Base-by-base conservation (phyloP, 306 rosid genomes). In the Quercus suber region DNA sequence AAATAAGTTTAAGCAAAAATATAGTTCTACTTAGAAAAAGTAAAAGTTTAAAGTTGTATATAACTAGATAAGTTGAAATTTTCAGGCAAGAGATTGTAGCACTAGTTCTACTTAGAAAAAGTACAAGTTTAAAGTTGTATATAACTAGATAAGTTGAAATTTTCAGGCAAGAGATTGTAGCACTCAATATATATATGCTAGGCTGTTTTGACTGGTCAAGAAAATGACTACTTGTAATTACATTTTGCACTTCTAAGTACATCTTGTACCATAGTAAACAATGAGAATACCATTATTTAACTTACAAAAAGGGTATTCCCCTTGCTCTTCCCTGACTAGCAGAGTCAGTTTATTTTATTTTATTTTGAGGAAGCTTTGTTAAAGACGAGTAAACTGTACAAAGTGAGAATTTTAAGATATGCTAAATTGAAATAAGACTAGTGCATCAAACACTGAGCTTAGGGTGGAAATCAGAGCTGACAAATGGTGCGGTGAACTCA, bases 371-470 rank as follows among this genome's bases (percentile, higher is more conserved):
- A 59, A 27, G 65, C 13, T 21, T 59, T 27, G 65, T 13, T 7
- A 56, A 15, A 64, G 18, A 18, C 3, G 17, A 2, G 31, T 35
- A 14, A 63, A 30, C n/a, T 28, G 70, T 27, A 28, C 35, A 14
- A 5, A 31, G 23, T 21, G 14, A 58, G 15, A 49, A 10, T 49
- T 49, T 49, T 49, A 12, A 49, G n/a, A 55, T 49, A 69, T 55
- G 70, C n/a, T 30, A 55, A 75, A 49, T 6, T 53, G 70, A 64
- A 64, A 72, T 27, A 23, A 21, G 57, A 73, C 55, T 18, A 49
- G 43, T 7, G 51, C 73, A 76, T 89, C 88, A 92, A 63, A 94
- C 85, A 76, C 97, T 91, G 52, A 94, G 93, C 74, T 92, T 92
- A 73, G 97, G 92, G 25, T 74, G 91, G 85, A 91, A 91, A 69